These are phyloP conservation scores for Lonicera japonica DNA, from an alignment of 129 eudicot species.

Conservation along the genomic window DNA sequence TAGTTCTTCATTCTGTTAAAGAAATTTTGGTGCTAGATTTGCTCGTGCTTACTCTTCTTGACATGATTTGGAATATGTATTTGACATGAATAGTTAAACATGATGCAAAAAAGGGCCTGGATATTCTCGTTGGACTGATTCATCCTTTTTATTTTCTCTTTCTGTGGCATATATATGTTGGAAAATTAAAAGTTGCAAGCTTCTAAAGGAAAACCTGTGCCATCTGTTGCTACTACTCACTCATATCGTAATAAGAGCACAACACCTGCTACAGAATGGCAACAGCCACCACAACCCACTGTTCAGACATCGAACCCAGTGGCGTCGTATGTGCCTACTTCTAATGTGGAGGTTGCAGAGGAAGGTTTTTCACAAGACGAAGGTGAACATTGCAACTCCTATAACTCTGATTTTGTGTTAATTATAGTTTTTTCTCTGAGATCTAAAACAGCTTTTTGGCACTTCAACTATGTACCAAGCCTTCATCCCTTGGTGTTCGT, in stretches of 20 bases:
- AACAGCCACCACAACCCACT: slow-evolving; percentile 42
- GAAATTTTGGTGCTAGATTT: neutral
- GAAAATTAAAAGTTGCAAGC: slow-evolving; percentile 45
- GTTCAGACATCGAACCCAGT: slow-evolving; percentile 27
- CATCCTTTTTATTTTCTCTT: slow-evolving; percentile 1
- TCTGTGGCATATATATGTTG: slow-evolving; percentile 7
- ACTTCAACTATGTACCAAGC: neutral
- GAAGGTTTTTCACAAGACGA: slow-evolving; percentile 44
- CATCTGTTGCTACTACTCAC: slow-evolving; percentile 31
- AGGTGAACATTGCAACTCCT: slow-evolving; percentile 25
- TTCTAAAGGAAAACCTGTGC: slow-evolving; percentile 46
- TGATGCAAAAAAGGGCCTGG: no score
- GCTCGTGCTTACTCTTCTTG: no score
- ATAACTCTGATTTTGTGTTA: neutral
- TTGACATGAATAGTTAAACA: neutral
- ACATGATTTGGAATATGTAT: no score
- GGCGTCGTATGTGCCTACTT: slow-evolving; percentile 34
- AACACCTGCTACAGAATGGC: slow-evolving; percentile 50
- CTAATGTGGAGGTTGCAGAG: slow-evolving; percentile 30
- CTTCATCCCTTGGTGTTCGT: neutral
- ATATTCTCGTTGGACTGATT: neutral
- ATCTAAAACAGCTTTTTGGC: no score
- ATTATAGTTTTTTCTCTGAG: neutral
- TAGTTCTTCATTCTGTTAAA: neutral
- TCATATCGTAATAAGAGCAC: slow-evolving; percentile 33